These are phyloP conservation scores for Vitis rupestris DNA, from an alignment of 164 flowering plant genomes.

Conservation along the genomic window DNA sequence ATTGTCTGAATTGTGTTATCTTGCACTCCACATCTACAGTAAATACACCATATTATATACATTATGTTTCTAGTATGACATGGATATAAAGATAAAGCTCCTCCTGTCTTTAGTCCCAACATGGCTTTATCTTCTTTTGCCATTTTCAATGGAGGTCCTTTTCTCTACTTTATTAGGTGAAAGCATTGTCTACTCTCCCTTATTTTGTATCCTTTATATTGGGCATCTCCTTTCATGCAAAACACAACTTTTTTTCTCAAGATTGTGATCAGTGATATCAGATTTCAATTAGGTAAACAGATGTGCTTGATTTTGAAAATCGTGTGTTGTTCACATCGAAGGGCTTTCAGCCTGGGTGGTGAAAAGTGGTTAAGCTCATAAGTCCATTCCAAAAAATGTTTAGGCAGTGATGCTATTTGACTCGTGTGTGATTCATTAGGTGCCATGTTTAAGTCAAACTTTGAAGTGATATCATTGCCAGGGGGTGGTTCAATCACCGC, in stretches of 20 bases:
- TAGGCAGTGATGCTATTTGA: too few species aligned
- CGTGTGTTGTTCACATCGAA: too few species aligned
- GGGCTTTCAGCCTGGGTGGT: too few species aligned
- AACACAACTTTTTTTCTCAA: too few species aligned
- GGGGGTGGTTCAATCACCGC: neutral
- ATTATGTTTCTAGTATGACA: neutral
- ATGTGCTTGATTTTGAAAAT: too few species aligned
- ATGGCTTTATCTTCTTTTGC: slow-evolving; percentile 8
- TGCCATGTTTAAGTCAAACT: too few species aligned
- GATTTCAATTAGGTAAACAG: too few species aligned
- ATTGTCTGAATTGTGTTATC: neutral
- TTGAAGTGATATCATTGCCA: neutral
- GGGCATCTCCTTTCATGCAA: slow-evolving; percentile 7
- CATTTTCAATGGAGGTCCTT: slow-evolving; percentile 23
- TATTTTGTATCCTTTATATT: neutral
- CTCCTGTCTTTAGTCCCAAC: neutral
- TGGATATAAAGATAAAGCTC: neutral
- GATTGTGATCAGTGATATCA: too few species aligned
- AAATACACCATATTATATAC: too few species aligned
- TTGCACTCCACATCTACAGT: neutral
- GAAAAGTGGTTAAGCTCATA: too few species aligned
- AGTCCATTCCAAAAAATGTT: too few species aligned
- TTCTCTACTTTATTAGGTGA: slow-evolving; percentile 34
- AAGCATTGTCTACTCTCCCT: slow-evolving; percentile 7
- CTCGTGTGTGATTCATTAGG: too few species aligned